Conservation (phyloP, 371 early-diverging fungal species). For the Entomophthora muscae region DNA sequence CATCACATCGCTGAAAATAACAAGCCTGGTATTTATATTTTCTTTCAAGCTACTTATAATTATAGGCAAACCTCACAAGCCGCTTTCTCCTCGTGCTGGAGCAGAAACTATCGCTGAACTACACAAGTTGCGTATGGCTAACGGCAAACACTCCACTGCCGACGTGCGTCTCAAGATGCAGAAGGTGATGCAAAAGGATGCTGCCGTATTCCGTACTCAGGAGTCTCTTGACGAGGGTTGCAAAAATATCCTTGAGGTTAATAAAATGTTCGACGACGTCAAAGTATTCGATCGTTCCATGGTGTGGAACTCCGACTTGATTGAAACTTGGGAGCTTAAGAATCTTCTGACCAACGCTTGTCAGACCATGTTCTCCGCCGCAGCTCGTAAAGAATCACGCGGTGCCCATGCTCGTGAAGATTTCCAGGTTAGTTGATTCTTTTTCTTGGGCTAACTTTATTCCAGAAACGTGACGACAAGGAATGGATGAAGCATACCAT, state of each 20-base stretch:
- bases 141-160: slow-evolving; percentile 66
- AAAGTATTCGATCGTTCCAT: slow-evolving; percentile 79
- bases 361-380: slow-evolving; percentile 93
- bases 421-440: slow-evolving; percentile 27
- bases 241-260: slow-evolving; percentile 69
- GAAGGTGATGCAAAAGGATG: slow-evolving; percentile 93
- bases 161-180: slow-evolving; percentile 88
- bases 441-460: neutral
- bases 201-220: slow-evolving; percentile 94
- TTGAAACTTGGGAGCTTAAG: slow-evolving; percentile 91
- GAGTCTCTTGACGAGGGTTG: slow-evolving; percentile 77
- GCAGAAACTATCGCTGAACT: slow-evolving; percentile 74
- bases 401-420: slow-evolving; percentile 98
- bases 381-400: slow-evolving; percentile 89
- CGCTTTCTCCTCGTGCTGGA: slow-evolving; percentile 72
- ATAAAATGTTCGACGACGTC: slow-evolving; percentile 57
- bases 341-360: slow-evolving; percentile 91
- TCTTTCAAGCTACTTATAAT: slow-evolving; percentile 1
- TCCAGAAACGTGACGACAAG: slow-evolving; percentile 62
- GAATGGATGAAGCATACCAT: slow-evolving; percentile 98
- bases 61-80: slow-evolving; percentile 47
- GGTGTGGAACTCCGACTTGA: slow-evolving; percentile 96
- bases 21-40: slow-evolving; percentile 32
- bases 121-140: slow-evolving; percentile 73
- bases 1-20: slow-evolving; percentile 82